A percentile compares a stretch with the other conserved stretches of the same genome.
phyloP scores from a whole-genome alignment of 176 grass and related monocot genomes.

The Carex parvula region DNA sequence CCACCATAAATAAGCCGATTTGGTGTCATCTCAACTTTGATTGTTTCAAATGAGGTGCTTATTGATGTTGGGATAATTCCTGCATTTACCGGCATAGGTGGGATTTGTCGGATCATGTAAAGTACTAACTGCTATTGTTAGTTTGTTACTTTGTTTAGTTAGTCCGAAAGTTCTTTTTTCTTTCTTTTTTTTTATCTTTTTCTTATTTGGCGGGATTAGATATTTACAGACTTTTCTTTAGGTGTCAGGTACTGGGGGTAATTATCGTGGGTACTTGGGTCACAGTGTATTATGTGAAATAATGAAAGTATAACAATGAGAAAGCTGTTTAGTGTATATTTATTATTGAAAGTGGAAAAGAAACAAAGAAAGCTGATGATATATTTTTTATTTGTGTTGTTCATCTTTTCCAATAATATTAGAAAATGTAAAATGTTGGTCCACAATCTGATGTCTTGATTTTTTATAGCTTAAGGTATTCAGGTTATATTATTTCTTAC shows the following conservation, averaged over 20 bases:
- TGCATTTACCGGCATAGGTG: constrained; percentile 18
- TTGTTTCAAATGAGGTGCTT: constrained; percentile 36
- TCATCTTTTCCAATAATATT: constrained; percentile 5
- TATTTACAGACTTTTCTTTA: constrained; percentile 7
- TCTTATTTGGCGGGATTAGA: constrained; percentile 23
- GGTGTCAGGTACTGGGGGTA: constrained; percentile 8
- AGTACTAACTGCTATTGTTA: constrained; percentile 40
- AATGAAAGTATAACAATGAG: constrained; percentile 25
- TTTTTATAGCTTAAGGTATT: background rate
- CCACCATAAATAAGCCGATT: constrained; percentile 35
- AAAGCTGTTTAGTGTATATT: constrained; percentile 31
- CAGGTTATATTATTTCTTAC: background rate
- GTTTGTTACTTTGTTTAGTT: constrained; percentile 40
- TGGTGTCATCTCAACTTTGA: constrained; percentile 25
- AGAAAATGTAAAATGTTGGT: background rate
- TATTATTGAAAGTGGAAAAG: constrained; percentile 23
- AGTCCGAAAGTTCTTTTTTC: constrained; percentile 24
- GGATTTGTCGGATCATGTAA: constrained; percentile 37
- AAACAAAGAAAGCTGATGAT: constrained; percentile 29
- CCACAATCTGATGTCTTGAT: background rate
- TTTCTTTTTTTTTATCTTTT: background rate
- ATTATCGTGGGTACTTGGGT: constrained; percentile 19
- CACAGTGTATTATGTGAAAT: constrained; percentile 26
- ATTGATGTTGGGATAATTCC: constrained; percentile 38
- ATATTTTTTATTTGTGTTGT: constrained; percentile 10